phyloP scores from a whole-genome alignment of 177 flowering plant genomes.

The Vitis hybrid region DNA sequence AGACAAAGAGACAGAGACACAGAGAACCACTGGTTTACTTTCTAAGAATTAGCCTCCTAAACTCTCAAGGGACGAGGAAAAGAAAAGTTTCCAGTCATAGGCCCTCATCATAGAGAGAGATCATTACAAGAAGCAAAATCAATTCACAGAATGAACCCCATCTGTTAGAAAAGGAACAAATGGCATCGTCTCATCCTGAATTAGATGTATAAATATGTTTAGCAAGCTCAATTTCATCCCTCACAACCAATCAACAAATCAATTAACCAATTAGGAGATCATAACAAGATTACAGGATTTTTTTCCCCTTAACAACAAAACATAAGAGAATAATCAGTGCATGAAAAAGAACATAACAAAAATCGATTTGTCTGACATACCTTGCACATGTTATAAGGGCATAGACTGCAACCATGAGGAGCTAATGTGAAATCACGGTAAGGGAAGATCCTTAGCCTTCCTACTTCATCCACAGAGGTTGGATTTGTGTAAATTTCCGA shows the following conservation, averaged over 20 bases:
- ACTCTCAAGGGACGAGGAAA: no score
- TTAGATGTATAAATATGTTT: background rate
- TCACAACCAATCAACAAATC: background rate
- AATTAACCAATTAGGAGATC: background rate
- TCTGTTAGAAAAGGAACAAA: background rate
- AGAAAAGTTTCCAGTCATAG: no score
- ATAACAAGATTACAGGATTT: background rate
- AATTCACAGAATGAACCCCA: background rate
- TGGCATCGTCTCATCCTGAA: no score
- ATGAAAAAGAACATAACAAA: no score
- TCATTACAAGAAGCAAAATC: background rate
- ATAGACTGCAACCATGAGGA: constrained; percentile 59
- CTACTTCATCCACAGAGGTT: constrained; percentile 40
- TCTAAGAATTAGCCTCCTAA: no score
- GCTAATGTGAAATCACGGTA: constrained; percentile 36
- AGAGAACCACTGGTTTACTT: no score
- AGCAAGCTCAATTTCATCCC: constrained; percentile 2
- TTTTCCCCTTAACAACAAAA: no score
- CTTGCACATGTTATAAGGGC: constrained; percentile 88
- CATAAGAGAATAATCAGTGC: no score
- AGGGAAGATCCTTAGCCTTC: constrained; percentile 58
- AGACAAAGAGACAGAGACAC: no score
- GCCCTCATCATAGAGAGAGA: no score
- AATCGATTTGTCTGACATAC: constrained; percentile 26
- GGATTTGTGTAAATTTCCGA: constrained; percentile 64